These are phyloP conservation scores for Aquilaria agallochum DNA, from an alignment of 441 rosid species.

Conservation along the genomic window DNA sequence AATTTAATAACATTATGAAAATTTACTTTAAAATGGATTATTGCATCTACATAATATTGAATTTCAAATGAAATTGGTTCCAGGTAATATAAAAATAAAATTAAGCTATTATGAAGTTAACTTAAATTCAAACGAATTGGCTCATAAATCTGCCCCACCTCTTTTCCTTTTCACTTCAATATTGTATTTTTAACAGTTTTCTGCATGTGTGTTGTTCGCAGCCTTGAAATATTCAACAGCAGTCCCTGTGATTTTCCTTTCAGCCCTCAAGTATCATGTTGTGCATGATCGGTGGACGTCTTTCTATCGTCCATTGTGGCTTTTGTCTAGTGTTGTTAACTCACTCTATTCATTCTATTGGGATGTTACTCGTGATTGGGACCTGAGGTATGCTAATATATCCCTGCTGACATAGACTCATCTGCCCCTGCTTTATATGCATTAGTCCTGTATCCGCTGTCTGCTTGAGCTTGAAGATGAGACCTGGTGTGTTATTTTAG, in stretches of 20 bases:
- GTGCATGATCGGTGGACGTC: constrained; percentile 57
- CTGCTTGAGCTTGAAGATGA: too few species aligned
- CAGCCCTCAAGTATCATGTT: constrained; percentile 72
- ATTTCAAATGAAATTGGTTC: too few species aligned
- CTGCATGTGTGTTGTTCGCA: constrained; percentile 27
- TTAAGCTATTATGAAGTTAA: too few species aligned
- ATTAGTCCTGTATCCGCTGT: too few species aligned
- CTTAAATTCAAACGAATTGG: too few species aligned
- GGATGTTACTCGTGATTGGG: constrained; percentile 85
- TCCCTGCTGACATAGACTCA: neutral
- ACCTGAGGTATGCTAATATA: constrained; percentile 45
- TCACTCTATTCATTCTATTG: constrained; percentile 79
- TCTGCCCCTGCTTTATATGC: neutral
- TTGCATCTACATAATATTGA: too few species aligned
- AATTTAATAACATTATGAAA: too few species aligned
- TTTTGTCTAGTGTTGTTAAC: constrained; percentile 62
- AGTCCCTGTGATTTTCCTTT: constrained; percentile 70
- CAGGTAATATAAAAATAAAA: too few species aligned
- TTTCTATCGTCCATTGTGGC: constrained; percentile 68
- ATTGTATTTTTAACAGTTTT: constrained; percentile 8
- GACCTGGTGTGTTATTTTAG: too few species aligned
- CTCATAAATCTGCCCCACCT: neutral
- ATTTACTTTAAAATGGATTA: too few species aligned
- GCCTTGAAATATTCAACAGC: constrained; percentile 78
- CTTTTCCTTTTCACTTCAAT: constrained; percentile 4